Evolutionary conservation across 257 asterid species (phyloP).

Genomic region (Gentiana macrophylla): DNA sequence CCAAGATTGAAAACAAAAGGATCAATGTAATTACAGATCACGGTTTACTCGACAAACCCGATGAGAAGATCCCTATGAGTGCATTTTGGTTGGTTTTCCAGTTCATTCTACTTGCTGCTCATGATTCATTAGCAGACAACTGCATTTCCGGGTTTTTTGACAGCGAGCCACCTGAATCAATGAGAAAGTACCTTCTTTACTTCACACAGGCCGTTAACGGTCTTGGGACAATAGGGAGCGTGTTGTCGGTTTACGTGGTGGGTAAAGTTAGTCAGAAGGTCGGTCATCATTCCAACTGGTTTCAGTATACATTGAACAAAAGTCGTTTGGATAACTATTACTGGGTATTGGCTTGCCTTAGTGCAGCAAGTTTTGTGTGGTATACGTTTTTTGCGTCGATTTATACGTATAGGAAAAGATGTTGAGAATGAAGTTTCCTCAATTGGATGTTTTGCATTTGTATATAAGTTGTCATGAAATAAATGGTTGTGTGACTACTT

Average conservation of each 20-base stretch:
- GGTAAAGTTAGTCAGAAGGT: too few species aligned
- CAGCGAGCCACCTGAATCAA: background rate
- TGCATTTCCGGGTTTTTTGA: background rate
- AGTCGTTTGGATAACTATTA: too few species aligned
- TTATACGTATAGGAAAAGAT: too few species aligned
- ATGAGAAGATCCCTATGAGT: conserved; percentile 10
- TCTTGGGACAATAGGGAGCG: conserved; percentile 17
- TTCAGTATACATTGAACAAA: too few species aligned
- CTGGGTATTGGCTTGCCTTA: too few species aligned
- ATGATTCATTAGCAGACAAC: conserved; percentile 5
- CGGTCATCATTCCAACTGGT: too few species aligned
- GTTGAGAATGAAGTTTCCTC: too few species aligned
- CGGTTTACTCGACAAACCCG: conserved; percentile 9
- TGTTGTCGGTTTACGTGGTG: conserved; percentile 8
- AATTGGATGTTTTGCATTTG: too few species aligned
- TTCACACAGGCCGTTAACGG: conserved; percentile 1
- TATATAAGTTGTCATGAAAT: too few species aligned
- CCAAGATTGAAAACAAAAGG: conserved; percentile 33
- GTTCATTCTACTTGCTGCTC: conserved; percentile 13
- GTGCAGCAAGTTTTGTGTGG: too few species aligned
- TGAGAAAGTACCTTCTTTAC: conserved; percentile 4
- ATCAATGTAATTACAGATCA: conserved; percentile 4
- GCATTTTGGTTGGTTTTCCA: conserved; percentile 19
- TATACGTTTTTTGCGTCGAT: too few species aligned
- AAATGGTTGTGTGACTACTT: too few species aligned